A percentile compares a stretch with the other conserved stretches of the same genome.
Conservation (phyloP, 441 rosid species). For the Euphorbia schlechtendalii region DNA sequence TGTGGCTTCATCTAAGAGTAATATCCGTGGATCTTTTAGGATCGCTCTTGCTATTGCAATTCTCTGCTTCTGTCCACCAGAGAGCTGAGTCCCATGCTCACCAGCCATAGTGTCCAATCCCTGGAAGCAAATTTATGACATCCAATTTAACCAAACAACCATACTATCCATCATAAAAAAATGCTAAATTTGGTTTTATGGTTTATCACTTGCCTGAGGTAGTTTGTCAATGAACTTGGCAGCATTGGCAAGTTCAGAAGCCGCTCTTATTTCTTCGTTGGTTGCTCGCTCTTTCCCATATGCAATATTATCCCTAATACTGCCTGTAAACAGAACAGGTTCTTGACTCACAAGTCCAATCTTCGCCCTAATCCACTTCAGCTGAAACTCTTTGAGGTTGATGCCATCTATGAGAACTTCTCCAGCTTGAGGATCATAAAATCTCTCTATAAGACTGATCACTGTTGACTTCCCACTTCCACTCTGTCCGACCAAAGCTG, state of each 20-base stretch:
- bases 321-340: constrained; percentile 61
- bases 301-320: constrained; percentile 62
- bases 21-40: constrained; percentile 54
- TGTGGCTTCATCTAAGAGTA: constrained; percentile 55
- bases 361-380: constrained; percentile 67
- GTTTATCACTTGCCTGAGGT: constrained; percentile 44
- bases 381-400: constrained; percentile 56
- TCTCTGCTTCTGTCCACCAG: constrained; percentile 87
- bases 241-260: constrained; percentile 68
- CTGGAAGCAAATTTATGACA: constrained; percentile 18
- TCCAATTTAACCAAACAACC: not conserved
- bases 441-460: too few species aligned
- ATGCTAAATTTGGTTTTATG: not conserved
- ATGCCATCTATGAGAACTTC: too few species aligned
- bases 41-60: constrained; percentile 84
- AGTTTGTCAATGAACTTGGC: constrained; percentile 72
- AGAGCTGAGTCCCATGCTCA: constrained; percentile 74
- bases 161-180: not conserved
- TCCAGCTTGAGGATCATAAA: too few species aligned
- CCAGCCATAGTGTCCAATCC: constrained; percentile 83
- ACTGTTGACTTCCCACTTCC: constrained; percentile 87
- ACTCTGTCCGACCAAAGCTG: constrained; percentile 78
- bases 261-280: constrained; percentile 53
- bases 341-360: constrained; percentile 89
- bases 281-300: constrained; percentile 73